A percentile compares a stretch with the other conserved stretches of the same genome.
Evolutionary conservation across 2,329 filamentous ascomycete species (phyloP).

Genomic region (Aureobasidium zeae): DNA sequence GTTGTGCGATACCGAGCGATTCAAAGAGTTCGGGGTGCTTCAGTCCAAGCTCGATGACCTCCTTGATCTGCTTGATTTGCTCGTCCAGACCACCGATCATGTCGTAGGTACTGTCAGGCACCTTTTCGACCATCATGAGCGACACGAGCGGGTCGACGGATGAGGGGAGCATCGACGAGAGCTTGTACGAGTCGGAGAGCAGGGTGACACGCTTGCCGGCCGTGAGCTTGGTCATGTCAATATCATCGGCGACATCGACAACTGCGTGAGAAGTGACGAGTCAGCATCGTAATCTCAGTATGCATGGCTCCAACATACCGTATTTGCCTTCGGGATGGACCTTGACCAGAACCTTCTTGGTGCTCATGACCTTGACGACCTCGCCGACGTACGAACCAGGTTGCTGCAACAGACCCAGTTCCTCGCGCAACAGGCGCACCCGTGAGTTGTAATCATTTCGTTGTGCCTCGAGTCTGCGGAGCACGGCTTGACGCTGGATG

Average conservation of each 20-base stretch:
- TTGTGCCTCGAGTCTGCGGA: conserved; percentile 91
- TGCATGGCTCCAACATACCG: conserved; percentile 57
- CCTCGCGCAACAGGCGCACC: conserved; percentile 86
- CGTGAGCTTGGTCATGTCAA: conserved; percentile 92
- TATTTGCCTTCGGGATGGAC: conserved; percentile 99
- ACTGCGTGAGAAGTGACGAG: conserved; percentile 51
- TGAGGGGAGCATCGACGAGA: conserved; percentile 96
- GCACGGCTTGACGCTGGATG: conserved; percentile 92
- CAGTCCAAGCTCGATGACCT: conserved; percentile 95
- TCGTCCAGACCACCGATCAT: conserved; percentile 99
- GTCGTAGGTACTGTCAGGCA: conserved; percentile 98
- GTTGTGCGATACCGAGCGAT: conserved; percentile 95
- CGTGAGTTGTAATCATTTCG: conserved; percentile 99
- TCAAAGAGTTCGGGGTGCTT: conserved; percentile 99
- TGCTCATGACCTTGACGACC: conserved; percentile 99
- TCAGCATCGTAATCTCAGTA: no score
- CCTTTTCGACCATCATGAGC: conserved; percentile 99
- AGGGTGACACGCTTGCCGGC: conserved; percentile 95
- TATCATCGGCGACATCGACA: conserved; percentile 87
- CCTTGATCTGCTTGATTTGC: conserved; percentile 99
- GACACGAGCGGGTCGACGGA: conserved; percentile 97
- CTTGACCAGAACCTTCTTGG: conserved; percentile 98
- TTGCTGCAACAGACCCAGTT: conserved; percentile 90
- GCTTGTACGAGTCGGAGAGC: conserved; percentile 94
- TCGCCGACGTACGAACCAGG: conserved; percentile 97